These are phyloP conservation scores for Stephanodiscus triporus DNA, from an alignment of 108 stramenopile species.

Conservation along the genomic window DNA sequence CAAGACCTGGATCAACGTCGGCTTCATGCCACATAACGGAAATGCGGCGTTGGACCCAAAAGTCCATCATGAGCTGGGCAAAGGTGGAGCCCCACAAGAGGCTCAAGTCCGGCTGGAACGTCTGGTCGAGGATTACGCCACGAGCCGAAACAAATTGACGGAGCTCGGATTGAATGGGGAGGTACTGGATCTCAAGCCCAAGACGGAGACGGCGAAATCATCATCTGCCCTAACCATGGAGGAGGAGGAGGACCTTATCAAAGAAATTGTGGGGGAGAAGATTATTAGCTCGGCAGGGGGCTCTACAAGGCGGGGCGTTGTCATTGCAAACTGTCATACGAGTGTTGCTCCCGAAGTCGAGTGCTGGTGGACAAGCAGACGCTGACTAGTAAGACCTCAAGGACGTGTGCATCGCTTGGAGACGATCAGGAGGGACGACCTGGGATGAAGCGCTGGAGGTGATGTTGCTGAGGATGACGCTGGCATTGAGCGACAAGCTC, in stretches of 20 bases:
- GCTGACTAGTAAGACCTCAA: neutral
- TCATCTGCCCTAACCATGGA: neutral
- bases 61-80: slow-evolving; percentile 8
- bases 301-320: neutral
- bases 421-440: neutral
- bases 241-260: neutral
- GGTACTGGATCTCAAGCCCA: slow-evolving; percentile 8
- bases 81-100: neutral
- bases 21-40: too few species aligned
- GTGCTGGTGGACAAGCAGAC: neutral
- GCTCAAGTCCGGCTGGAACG: neutral
- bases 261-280: neutral
- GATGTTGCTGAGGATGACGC: neutral
- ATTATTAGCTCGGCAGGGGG: neutral
- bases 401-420: neutral
- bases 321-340: neutral
- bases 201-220: neutral
- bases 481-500: too few species aligned
- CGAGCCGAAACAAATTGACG: neutral
- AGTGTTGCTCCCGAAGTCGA: neutral
- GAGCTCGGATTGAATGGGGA: slow-evolving; percentile 13
- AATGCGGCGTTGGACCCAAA: too few species aligned
- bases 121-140: slow-evolving; percentile 7
- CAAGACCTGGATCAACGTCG: slow-evolving; percentile 5
- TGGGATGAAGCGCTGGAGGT: neutral